phyloP scores from a whole-genome alignment of 306 rosid genomes.

The Phaseolus lunatus region DNA sequence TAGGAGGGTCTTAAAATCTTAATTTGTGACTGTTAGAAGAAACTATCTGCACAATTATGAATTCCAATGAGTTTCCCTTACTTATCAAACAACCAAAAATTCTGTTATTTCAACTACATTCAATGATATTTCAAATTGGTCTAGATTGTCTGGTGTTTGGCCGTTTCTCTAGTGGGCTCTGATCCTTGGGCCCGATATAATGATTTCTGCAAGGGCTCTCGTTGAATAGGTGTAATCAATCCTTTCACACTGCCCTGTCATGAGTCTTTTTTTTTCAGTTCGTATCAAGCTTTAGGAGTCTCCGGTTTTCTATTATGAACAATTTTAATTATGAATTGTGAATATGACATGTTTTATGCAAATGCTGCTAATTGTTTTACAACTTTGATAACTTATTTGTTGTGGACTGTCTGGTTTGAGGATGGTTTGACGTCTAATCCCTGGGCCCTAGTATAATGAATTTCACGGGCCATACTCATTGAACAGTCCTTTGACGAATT shows the following conservation, averaged over 20 bases:
- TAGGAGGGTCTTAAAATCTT: neutral
- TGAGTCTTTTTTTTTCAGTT: neutral
- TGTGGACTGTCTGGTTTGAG: neutral
- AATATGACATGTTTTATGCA: neutral
- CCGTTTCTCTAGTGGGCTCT: neutral
- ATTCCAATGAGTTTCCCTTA: neutral
- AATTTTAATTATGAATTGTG: neutral
- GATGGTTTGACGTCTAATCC: neutral
- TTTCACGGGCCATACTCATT: neutral
- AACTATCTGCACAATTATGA: neutral
- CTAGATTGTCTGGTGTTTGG: neutral
- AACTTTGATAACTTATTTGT: neutral
- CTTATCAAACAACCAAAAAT: neutral
- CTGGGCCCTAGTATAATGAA: neutral
- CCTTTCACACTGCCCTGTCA: neutral
- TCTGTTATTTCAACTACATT: neutral
- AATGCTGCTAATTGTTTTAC: neutral
- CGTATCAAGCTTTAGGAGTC: neutral
- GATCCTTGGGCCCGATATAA: neutral
- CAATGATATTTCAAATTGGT: neutral
- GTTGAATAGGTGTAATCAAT: neutral
- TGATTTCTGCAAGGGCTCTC: neutral
- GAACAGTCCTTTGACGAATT: neutral
- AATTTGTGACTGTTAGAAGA: neutral
- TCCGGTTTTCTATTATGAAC: neutral